These are phyloP conservation scores for Cyclanthera cordifolia DNA, from an alignment of 306 rosid species.

Conservation along the genomic window DNA sequence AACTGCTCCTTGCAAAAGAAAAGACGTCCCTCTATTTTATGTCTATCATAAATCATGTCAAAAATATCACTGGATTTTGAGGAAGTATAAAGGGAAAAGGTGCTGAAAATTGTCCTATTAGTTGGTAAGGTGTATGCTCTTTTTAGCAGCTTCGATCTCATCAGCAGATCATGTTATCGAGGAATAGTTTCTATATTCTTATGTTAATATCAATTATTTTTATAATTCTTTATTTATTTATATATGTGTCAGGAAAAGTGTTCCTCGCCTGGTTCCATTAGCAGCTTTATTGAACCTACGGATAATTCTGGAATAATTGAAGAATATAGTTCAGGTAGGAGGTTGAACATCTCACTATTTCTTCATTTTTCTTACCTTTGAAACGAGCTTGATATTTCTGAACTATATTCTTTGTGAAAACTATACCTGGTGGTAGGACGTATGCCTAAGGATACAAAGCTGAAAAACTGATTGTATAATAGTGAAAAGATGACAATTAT, in stretches of 20 bases:
- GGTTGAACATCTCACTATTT: constrained; percentile 18
- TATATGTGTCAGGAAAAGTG: constrained; percentile 48
- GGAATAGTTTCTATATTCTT: constrained; percentile 8
- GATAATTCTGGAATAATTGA: constrained; percentile 29
- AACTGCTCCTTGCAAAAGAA: neutral
- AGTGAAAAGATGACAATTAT: neutral
- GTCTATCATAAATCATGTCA: constrained; percentile 8
- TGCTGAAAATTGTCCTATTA: constrained; percentile 11
- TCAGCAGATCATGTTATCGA: neutral
- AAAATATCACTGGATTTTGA: constrained; percentile 11
- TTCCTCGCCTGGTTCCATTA: constrained; percentile 20
- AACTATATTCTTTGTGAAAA: neutral
- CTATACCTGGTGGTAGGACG: neutral
- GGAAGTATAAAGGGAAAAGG: constrained; percentile 14
- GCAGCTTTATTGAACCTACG: constrained; percentile 34
- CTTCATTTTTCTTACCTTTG: neutral
- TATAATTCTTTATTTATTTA: constrained; percentile 19
- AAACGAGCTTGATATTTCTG: neutral
- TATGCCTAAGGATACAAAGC: neutral
- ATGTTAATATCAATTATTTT: constrained; percentile 4
- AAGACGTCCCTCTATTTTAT: neutral
- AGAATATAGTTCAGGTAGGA: constrained; percentile 34
- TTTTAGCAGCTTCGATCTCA: constrained; percentile 7
- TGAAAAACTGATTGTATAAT: neutral
- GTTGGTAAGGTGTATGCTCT: constrained; percentile 5